Evolutionary conservation across 1,284 basidiomycete genomes (phyloP).

Genomic region (Rhodotorula mucilaginosa): DNA sequence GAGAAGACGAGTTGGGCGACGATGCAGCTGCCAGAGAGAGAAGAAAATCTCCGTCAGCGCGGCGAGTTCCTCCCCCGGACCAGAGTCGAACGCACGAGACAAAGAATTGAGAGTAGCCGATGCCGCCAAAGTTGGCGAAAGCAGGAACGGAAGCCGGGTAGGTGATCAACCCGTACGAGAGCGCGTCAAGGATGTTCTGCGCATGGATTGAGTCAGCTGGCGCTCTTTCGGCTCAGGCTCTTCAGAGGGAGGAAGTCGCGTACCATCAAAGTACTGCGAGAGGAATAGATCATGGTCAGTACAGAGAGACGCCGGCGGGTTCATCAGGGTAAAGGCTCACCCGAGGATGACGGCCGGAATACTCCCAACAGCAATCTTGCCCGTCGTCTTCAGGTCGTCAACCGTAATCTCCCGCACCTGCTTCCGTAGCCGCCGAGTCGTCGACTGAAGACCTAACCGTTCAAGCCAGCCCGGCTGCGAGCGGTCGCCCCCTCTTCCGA

Average conservation of each 20-base stretch:
- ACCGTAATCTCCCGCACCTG: constrained; percentile 14
- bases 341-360: constrained; percentile 41
- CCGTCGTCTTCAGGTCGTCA: constrained; percentile 19
- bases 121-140: constrained; percentile 77
- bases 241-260: no score
- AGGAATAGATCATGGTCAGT: neutral
- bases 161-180: constrained; percentile 57
- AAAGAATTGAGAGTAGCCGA: constrained; percentile 91
- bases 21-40: constrained; percentile 53
- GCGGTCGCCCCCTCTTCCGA: neutral
- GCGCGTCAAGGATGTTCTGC: constrained; percentile 89
- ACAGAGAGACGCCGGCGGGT: no score
- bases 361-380: constrained; percentile 13
- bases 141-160: constrained; percentile 75
- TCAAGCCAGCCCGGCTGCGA: neutral
- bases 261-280: neutral
- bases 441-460: neutral
- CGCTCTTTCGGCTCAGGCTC: no score
- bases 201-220: constrained; percentile 47
- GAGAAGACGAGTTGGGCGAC: constrained; percentile 83
- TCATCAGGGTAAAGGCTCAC: neutral
- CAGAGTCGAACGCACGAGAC: constrained; percentile 54
- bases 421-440: neutral
- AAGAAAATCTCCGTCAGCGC: no score
- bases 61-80: no score